These are phyloP conservation scores for Clavispora phyllophila DNA, from an alignment of 805 yeast species.

Conservation along the genomic window DNA sequence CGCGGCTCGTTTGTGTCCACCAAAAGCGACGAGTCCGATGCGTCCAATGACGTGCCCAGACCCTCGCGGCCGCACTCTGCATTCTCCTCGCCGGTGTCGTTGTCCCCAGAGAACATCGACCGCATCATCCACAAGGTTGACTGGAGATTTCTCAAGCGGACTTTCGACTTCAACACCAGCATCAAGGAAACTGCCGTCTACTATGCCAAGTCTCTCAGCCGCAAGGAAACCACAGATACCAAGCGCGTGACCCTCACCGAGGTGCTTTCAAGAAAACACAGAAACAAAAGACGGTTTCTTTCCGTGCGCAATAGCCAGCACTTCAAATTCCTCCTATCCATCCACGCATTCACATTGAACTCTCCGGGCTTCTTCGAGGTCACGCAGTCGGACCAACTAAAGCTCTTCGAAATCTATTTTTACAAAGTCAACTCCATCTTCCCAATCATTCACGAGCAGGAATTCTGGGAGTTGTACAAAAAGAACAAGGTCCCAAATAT, in stretches of 20 bases:
- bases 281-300: conserved; percentile 3
- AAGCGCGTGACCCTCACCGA: not conserved
- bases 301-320: conserved; percentile 7
- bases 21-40: not conserved
- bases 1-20: not conserved
- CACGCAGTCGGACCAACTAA: conserved; percentile 6
- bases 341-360: conserved; percentile 15
- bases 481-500: conserved; percentile 34
- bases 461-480: conserved; percentile 31
- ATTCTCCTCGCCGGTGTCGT: not conserved
- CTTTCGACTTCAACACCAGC: conserved; percentile 13
- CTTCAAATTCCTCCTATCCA: conserved; percentile 10
- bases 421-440: conserved; percentile 34
- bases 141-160: conserved; percentile 9
- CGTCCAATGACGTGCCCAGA: not conserved
- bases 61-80: not conserved
- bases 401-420: conserved; percentile 34
- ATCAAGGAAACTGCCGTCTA: conserved; percentile 5
- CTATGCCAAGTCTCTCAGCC: conserved; percentile 1
- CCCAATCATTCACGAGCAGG: conserved; percentile 37
- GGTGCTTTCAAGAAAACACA: not conserved
- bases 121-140: conserved; percentile 7
- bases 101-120: conserved; percentile 3
- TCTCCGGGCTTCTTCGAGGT: conserved; percentile 16
- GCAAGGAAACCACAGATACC: not conserved